phyloP scores from a whole-genome alignment of 495 filamentous ascomycete species.

The Beverwykella pulmonaria region DNA sequence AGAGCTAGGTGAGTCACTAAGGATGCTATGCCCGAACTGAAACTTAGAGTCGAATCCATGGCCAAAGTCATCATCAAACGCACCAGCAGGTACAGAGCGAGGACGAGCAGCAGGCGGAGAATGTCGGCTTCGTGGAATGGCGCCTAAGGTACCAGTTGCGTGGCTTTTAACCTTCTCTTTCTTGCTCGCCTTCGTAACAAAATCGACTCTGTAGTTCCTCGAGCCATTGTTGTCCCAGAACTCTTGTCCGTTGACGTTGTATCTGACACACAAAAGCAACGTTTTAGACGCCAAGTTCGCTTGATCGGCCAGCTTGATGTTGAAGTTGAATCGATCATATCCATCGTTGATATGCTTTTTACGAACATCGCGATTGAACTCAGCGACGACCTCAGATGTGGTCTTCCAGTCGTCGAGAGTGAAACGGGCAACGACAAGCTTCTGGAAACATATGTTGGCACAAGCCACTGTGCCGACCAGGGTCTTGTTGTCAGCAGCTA shows the following conservation, averaged over 20 bases:
- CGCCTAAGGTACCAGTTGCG: conserved; percentile 57
- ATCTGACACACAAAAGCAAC: conserved; percentile 87
- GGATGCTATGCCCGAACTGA: conserved; percentile 58
- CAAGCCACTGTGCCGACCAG: conserved; percentile 81
- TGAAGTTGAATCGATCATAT: conserved; percentile 89
- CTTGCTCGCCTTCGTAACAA: conserved; percentile 72
- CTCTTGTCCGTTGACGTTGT: conserved; percentile 80
- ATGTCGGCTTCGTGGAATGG: conserved; percentile 77
- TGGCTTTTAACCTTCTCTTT: conserved; percentile 55
- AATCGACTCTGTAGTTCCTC: conserved; percentile 90
- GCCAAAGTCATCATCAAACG: conserved; percentile 70
- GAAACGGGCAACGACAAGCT: conserved; percentile 84
- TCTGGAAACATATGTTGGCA: conserved; percentile 88
- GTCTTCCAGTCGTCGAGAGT: conserved; percentile 99
- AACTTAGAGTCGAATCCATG: conserved; percentile 56
- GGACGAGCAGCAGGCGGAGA: conserved; percentile 56
- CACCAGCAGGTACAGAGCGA: conserved; percentile 60
- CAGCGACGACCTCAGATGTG: conserved; percentile 87
- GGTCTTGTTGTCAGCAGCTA: conserved; percentile 83
- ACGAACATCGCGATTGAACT: conserved; percentile 78
- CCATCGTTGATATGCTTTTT: conserved; percentile 66
- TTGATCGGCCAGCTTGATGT: conserved; percentile 87
- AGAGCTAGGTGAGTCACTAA: conserved; percentile 53
- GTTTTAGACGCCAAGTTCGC: conserved; percentile 89
- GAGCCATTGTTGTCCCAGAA: conserved; percentile 92